Base-by-base conservation (phyloP, 2,329 filamentous ascomycete genomes). In the Ceratocystis albifundus region DNA sequence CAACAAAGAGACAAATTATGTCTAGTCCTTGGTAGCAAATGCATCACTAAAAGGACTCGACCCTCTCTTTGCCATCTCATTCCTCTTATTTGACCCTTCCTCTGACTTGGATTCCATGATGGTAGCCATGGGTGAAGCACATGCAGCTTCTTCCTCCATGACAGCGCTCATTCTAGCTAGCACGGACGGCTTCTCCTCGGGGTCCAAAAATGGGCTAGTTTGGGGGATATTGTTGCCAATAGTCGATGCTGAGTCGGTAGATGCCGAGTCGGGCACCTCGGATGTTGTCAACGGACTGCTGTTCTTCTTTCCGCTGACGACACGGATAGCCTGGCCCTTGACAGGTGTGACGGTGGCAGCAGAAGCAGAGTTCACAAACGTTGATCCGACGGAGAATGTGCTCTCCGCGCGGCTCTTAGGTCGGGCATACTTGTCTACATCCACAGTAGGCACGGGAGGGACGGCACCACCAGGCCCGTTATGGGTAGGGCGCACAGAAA, bases 401-500 rank as follows among this genome's bases (percentile, higher is more conserved):
- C 80, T 82, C 32, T 68, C 66, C 65, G 76, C 79, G 4, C 78
- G 78, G 71, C 83, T 86, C 70, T 79, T 80, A 25, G 79, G 84
- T 67, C 76, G 78, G 20, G 76, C 79, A 72, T 84, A 86, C 72
- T 80, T 84, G 69, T 81, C 81, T 69, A 81, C 84, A 71, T 91
- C 86, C 71, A 94, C 85, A 67, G 79, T 78, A 5, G 89, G 88
- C 4, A 93, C 86, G 0, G 89, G 89, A 2, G 90, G 89, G 20
- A 88, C 78, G 62, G 79, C 76, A 67, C 80, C 76, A 46, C 81
- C 81, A 36, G 75, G 78, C 41, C 81, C 79, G 28, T n/a, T 17
- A 3, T 57, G 53, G 64, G 76, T 80, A 5, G 88, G 88, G 75
- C 90, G 94, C 70, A 99, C 91, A 72, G 90, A 96, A 74, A 99